Base-by-base conservation (phyloP, 371 early-diverging fungal genomes). In the Batkoa obscura region DNA sequence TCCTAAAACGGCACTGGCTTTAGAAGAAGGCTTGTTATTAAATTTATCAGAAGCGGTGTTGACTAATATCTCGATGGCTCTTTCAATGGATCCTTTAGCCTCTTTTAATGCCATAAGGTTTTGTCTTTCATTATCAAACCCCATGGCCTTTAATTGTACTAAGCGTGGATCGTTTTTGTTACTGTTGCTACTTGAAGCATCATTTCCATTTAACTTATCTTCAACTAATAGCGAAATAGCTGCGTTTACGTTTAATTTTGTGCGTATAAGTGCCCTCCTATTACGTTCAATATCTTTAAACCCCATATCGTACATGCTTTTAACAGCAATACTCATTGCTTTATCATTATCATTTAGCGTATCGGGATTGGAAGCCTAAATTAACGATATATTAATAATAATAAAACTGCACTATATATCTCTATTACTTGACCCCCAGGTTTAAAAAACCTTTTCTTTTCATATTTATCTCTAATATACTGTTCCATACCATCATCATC, bases 71-170 rank as follows among this genome's bases (percentile, higher is more conserved):
- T 33, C 53, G 42, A 57, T 57, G 37, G 62, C 59, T 49, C 52
- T 43, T 45, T 62, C 56, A 35, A 62, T 38, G 48, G 53, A 55
- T 30, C 62, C 62, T 17, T 59, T 59, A 46, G 59, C 47, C 13
- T 57, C 45, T 17, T 45, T 49, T 34, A 62, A 42, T 3, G 56
- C 56, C 43, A 49, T 59, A 2, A 50, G 43, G 42, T 62, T 62
- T 23, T 56, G 46, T 2, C 42, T 23, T 2, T 45, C 51, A 50
- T 62, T 59, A 17, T 59, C 56, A 52, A 59, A 62, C 5, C 59
- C 59, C 62, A 62, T 53, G 45, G 51, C 58, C 50, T 59, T 42
- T 31, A 62, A 47, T 39, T 50, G 59, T 4, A 43, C 30, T 38
- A 59, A 30, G 23, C 6, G 15, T 47, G 31, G 15, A 42, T 15